Conservation (phyloP, 1,139 yeast genomes). For the Blastobotrys aristatus region DNA sequence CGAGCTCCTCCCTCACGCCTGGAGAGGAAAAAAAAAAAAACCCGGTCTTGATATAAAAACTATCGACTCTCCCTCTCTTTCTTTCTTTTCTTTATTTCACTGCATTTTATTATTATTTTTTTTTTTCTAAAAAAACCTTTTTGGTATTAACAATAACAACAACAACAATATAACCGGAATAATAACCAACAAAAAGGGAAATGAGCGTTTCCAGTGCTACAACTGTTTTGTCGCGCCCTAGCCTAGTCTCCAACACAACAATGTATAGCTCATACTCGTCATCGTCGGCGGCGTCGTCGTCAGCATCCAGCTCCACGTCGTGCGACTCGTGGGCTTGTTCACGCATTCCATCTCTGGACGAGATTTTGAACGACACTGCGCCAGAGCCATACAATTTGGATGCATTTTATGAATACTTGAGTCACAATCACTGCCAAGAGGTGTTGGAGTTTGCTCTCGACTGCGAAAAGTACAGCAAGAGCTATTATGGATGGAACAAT, state of each 20-base stretch:
- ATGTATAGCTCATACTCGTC: neutral
- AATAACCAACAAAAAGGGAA: no score
- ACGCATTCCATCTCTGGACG: conserved; percentile 27
- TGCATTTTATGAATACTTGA: conserved; percentile 29
- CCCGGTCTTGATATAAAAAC: neutral
- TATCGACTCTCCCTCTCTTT: neutral
- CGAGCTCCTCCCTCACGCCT: no score
- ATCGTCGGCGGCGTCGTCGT: conserved; percentile 3
- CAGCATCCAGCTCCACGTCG: neutral
- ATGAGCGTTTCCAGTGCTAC: conserved; percentile 7
- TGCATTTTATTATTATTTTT: neutral
- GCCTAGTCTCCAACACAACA: neutral
- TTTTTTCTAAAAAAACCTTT: neutral
- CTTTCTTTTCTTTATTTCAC: neutral
- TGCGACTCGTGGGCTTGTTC: neutral
- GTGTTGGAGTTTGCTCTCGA: conserved; percentile 34
- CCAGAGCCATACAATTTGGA: conserved; percentile 29
- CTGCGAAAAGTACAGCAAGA: conserved; percentile 27
- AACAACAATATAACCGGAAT: no score
- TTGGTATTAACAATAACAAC: neutral
- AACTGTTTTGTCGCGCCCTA: conserved; percentile 2
- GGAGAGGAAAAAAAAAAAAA: no score
- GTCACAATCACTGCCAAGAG: conserved; percentile 34
- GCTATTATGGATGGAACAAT: conserved; percentile 18
- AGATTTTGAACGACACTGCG: conserved; percentile 27